Evolutionary conservation across 345 rosid genomes (phyloP), one percentile per base, ranked within the genome.

Genomic region (Linum tenue): DNA sequence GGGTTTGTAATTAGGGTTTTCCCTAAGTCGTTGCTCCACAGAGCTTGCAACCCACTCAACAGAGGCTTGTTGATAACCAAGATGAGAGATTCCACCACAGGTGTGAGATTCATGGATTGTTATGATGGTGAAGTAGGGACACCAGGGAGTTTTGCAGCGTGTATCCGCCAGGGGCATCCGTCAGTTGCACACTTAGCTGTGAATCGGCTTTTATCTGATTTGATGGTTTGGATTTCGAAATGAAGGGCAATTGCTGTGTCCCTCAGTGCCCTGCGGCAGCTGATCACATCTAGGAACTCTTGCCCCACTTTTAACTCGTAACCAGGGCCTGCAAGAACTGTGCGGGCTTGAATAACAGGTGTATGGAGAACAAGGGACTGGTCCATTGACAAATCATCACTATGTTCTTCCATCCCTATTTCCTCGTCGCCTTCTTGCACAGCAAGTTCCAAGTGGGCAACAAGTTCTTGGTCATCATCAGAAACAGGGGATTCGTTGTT

Each of bases 1-100:
- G 5, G 99, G 97, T 81, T 85, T 91, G 79, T 75, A 95, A 66
- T 91, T 91, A 2, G 99, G 99, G 61, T 95, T 95, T 79, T 91
- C 99, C 55, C 69, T 87, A 63, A 95, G 88, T 57, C 89, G 85
- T 64, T 85, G 95, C 84, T 95, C 97, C 56, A 95, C 97, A 0
- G 99, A 87, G 76, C 69, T 82, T 4, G 99, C 97, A 60, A 95
- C 97, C 99, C 97, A 91, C 72, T 95, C 97, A 69, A 95, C 99
- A 0, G 99, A 95, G 64, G 99, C 97, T 72, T 95, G 99, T 59
- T 95, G 97, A 69, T 95, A 97, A 69, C 99, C 99, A 51, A 95
- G 91, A 76, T 95, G 97, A 65, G 83, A 64, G 67, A 95, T 89
- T 50, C 99, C 99, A 70, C 97, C 99, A 69, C 99, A 95, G 60